These are phyloP conservation scores for Metschnikowia proteae DNA, from an alignment of 805 yeast species.

Conservation along the genomic window DNA sequence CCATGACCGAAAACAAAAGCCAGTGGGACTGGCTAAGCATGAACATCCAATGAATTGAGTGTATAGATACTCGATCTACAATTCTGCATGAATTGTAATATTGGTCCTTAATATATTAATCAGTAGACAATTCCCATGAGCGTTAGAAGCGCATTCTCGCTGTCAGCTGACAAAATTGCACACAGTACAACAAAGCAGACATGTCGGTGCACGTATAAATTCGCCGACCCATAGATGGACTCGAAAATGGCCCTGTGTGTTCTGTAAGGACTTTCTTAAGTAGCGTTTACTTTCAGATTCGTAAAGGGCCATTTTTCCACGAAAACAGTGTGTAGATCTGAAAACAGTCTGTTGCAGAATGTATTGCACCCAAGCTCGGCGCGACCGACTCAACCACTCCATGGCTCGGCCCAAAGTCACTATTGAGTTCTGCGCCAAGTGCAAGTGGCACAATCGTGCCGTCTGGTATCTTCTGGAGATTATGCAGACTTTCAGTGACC, in stretches of 20 bases:
- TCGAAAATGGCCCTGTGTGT: no score
- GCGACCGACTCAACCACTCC: not conserved
- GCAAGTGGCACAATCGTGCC: conserved; percentile 88
- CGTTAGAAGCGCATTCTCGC: no score
- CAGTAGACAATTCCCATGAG: no score
- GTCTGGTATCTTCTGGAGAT: conserved; percentile 86
- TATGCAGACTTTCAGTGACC: conserved; percentile 70
- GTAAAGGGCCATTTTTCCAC: no score
- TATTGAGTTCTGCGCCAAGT: conserved; percentile 73
- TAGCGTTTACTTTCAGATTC: no score
- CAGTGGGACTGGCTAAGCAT: conserved; percentile 49
- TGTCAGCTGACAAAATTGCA: no score
- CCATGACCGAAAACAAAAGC: conserved; percentile 15
- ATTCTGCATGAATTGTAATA: not conserved
- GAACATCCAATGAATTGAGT: conserved; percentile 27
- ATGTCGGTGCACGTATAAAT: no score
- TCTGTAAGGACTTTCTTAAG: no score
- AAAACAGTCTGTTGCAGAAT: not conserved
- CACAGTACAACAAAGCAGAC: no score
- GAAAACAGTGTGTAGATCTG: not conserved
- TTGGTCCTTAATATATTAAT: not conserved
- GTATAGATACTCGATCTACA: not conserved
- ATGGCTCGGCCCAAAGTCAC: conserved; percentile 49
- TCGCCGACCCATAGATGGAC: no score
- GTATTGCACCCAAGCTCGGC: not conserved